A percentile compares a stretch with the other conserved stretches of the same genome.
These are phyloP conservation scores for Pulveroboletus sp. DNA, from an alignment of 768 basidiomycete genomes.

Conservation along the genomic window DNA sequence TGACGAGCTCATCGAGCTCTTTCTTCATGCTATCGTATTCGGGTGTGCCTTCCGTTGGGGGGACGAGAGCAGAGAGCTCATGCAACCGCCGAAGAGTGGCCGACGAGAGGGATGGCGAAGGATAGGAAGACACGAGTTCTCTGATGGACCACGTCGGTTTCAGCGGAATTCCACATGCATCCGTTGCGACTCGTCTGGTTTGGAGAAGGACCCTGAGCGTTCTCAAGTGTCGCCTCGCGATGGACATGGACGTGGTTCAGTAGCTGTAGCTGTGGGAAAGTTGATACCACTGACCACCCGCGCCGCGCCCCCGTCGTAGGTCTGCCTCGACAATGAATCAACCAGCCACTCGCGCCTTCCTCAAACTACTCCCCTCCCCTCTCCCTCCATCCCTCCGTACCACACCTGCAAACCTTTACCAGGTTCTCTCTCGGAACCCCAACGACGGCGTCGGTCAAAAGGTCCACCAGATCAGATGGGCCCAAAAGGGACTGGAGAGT, in stretches of 20 bases:
- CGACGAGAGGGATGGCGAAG: conserved; percentile 56
- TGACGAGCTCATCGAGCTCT: conserved; percentile 68
- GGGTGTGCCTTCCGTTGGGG: conserved; percentile 54
- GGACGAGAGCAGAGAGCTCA: conserved; percentile 64
- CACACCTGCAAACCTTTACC: conserved; percentile 61
- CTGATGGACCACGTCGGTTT: conserved; percentile 78
- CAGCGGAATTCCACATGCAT: conserved; percentile 59
- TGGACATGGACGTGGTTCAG: conserved; percentile 5
- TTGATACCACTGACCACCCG: background rate
- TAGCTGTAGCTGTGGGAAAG: conserved; percentile 15
- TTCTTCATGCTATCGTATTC: conserved; percentile 48
- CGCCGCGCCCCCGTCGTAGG: no score
- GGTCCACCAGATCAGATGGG: conserved; percentile 75
- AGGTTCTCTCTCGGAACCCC: conserved; percentile 67
- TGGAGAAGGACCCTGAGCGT: conserved; percentile 1
- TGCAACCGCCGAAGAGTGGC: conserved; percentile 60
- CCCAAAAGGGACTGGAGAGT: conserved; percentile 55
- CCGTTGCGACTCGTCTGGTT: conserved; percentile 32
- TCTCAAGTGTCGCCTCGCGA: conserved; percentile 1
- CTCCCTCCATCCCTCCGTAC: conserved; percentile 58
- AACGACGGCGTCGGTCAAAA: conserved; percentile 60
- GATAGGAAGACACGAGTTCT: conserved; percentile 71
- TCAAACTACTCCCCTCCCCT: conserved; percentile 51
- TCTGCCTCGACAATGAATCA: conserved; percentile 19
- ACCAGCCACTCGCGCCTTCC: conserved; percentile 34